These are phyloP conservation scores for Botrytis aclada DNA, from an alignment of 2,329 filamentous ascomycete genomes.

Conservation along the genomic window DNA sequence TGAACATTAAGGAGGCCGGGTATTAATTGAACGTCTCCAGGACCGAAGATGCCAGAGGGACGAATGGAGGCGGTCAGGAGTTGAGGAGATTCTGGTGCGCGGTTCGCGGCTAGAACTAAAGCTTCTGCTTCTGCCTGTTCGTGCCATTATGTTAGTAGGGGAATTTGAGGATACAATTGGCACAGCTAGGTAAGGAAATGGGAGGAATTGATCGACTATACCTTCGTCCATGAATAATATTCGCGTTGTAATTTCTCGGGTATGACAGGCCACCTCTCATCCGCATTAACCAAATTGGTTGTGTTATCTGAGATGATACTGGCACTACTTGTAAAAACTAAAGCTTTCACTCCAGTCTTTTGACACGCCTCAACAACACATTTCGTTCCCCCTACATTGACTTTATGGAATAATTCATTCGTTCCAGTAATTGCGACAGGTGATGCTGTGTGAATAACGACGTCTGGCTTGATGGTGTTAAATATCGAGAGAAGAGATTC, in stretches of 20 bases:
- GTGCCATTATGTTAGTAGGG: neutral
- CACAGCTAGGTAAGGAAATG: neutral
- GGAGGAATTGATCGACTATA: slow-evolving; percentile 20
- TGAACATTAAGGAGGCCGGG: slow-evolving; percentile 72
- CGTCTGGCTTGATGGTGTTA: slow-evolving; percentile 64
- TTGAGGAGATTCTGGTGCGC: slow-evolving; percentile 43
- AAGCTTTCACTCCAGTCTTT: slow-evolving; percentile 67
- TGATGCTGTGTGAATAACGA: slow-evolving; percentile 89
- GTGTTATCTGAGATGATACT: slow-evolving; percentile 83
- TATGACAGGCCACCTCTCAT: slow-evolving; percentile 78
- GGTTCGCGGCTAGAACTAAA: slow-evolving; percentile 74
- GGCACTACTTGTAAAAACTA: slow-evolving; percentile 89
- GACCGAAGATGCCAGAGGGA: slow-evolving; percentile 86
- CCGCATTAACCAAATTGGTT: slow-evolving; percentile 76
- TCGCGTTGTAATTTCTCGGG: slow-evolving; percentile 67
- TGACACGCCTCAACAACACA: slow-evolving; percentile 73
- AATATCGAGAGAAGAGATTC: slow-evolving; percentile 62
- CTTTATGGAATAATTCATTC: slow-evolving; percentile 66
- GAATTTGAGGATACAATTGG: neutral
- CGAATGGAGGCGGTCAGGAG: slow-evolving; percentile 80
- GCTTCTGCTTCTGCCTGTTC: slow-evolving; percentile 71
- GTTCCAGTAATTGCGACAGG: slow-evolving; percentile 55
- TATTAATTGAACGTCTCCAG: slow-evolving; percentile 76
- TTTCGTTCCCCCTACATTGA: slow-evolving; percentile 85
- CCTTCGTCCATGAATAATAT: slow-evolving; percentile 87